Evolutionary conservation across 2,329 filamentous ascomycete species (phyloP).

Genomic region (Talaromyces sp.): DNA sequence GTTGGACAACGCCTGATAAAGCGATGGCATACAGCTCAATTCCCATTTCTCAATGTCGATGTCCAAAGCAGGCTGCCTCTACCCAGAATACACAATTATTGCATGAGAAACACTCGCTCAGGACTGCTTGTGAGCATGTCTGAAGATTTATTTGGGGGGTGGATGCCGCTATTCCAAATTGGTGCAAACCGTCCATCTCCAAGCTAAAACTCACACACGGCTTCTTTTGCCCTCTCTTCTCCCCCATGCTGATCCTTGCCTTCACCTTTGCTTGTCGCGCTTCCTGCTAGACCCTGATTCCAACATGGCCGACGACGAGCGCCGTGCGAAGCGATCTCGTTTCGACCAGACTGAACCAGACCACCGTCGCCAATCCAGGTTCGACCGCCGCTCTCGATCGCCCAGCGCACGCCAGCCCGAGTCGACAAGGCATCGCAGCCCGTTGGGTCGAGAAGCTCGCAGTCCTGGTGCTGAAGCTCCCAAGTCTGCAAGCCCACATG

Average conservation of each 20-base stretch:
- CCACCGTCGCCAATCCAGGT: constrained; percentile 69
- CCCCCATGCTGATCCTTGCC: not conserved
- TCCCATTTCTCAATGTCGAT: not conserved
- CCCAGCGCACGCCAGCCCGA: constrained; percentile 65
- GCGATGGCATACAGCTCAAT: not conserved
- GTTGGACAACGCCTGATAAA: not conserved
- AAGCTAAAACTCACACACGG: constrained; percentile 8
- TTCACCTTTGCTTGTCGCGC: not conserved
- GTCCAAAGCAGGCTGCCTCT: not conserved
- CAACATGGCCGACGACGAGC: constrained; percentile 71
- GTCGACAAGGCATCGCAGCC: constrained; percentile 72
- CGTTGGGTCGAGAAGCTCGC: constrained; percentile 52
- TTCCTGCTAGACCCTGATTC: not conserved
- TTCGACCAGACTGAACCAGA: constrained; percentile 90
- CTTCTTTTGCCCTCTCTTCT: not conserved
- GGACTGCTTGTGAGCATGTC: not conserved
- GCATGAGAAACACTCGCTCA: not conserved
- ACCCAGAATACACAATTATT: not conserved
- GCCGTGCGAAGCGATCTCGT: constrained; percentile 76
- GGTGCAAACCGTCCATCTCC: constrained; percentile 5
- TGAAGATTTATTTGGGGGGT: not conserved
- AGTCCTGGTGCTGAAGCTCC: constrained; percentile 41
- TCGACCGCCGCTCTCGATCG: constrained; percentile 87
- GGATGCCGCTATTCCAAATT: constrained; percentile 9
- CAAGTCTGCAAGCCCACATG: constrained; percentile 41